These are phyloP conservation scores for Carpinus viminea DNA, from an alignment of 306 rosid species.

Conservation along the genomic window DNA sequence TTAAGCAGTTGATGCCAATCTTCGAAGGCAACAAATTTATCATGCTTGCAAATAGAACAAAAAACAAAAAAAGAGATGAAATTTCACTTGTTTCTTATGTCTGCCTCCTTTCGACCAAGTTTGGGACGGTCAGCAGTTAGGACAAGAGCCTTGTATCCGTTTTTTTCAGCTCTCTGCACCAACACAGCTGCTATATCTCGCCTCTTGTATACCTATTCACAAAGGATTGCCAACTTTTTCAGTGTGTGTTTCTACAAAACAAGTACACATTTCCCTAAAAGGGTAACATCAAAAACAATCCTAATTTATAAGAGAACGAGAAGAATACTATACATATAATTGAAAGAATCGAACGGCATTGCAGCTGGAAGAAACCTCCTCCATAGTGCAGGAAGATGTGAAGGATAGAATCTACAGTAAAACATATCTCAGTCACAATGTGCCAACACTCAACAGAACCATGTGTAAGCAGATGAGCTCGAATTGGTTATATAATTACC, in stretches of 20 bases:
- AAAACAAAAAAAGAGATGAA: not conserved
- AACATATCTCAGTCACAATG: conserved; percentile 1
- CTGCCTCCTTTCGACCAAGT: conserved; percentile 73
- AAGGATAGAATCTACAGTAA: conserved; percentile 46
- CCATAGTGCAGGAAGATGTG: conserved; percentile 51
- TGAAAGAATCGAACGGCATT: conserved; percentile 71
- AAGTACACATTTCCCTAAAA: not conserved
- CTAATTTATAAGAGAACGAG: conserved; percentile 4
- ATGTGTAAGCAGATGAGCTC: not conserved
- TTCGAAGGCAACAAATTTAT: not conserved
- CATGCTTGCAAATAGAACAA: not conserved
- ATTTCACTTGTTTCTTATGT: conserved; percentile 58
- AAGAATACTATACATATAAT: conserved; percentile 47
- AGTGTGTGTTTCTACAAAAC: not conserved
- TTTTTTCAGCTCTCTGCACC: conserved; percentile 58
- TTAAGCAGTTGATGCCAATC: not conserved
- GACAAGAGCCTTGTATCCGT: conserved; percentile 62
- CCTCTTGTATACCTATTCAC: conserved; percentile 50
- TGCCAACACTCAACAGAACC: not conserved
- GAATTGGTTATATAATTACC: conserved; percentile 36
- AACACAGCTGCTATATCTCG: conserved; percentile 50
- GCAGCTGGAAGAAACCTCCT: conserved; percentile 78
- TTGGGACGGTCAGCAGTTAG: conserved; percentile 59
- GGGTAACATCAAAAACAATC: not conserved
- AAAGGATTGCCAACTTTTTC: not conserved